Conservation (phyloP, 2,329 filamentous ascomycete genomes). For the Chaetomium olivaceum region DNA sequence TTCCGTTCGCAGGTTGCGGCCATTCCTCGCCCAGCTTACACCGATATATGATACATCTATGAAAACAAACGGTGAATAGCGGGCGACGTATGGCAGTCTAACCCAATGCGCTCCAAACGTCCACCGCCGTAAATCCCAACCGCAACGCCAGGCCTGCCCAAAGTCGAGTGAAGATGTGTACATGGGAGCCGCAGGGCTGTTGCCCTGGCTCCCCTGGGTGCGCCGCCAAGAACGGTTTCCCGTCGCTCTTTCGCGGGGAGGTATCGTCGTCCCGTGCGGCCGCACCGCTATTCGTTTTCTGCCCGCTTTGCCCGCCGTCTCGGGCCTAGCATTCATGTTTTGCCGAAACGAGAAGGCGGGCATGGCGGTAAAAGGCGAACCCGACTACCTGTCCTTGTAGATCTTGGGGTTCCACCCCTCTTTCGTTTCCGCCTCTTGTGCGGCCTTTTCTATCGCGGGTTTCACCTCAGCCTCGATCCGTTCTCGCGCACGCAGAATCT, state of each 20-base stretch:
- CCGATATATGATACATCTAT: slow-evolving; percentile 23
- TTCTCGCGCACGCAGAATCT: slow-evolving; percentile 87
- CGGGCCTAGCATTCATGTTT: neutral
- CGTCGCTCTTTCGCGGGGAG: neutral
- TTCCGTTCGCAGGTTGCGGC: neutral
- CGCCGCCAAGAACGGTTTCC: neutral
- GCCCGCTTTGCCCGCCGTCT: neutral
- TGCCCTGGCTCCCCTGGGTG: neutral
- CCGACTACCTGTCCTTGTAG: slow-evolving; percentile 74
- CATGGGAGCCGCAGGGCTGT: slow-evolving; percentile 8
- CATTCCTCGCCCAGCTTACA: neutral
- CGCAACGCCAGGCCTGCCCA: slow-evolving; percentile 33
- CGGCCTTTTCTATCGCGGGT: slow-evolving; percentile 68
- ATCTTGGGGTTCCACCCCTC: slow-evolving; percentile 94
- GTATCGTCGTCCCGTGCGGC: neutral
- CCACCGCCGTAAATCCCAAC: slow-evolving; percentile 20
- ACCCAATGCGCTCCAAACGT: slow-evolving; percentile 20
- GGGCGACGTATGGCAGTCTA: slow-evolving; percentile 16
- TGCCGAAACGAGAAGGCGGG: neutral
- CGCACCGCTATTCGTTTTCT: neutral
- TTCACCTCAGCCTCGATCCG: slow-evolving; percentile 85
- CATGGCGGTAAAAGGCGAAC: neutral
- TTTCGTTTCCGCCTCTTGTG: slow-evolving; percentile 74
- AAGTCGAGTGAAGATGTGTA: slow-evolving; percentile 36
- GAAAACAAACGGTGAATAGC: slow-evolving; percentile 18